Percentiles rank a stretch among this genome's conserved stretches.
Conservation (phyloP, 306 rosid species). For the Citrullus colocynthis region DNA sequence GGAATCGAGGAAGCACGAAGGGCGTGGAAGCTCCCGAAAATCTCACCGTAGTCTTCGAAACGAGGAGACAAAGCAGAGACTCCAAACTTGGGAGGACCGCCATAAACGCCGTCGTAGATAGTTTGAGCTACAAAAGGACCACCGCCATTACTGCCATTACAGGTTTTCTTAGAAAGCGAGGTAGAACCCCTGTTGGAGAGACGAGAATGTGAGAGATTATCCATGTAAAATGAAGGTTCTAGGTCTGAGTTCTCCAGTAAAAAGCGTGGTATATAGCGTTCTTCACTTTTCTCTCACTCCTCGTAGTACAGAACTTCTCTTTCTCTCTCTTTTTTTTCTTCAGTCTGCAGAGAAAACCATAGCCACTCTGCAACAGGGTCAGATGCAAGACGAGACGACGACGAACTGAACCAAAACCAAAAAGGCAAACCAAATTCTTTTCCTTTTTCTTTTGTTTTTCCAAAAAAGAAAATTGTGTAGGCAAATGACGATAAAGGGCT, state of each 20-base stretch:
- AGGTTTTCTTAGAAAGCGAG: slow-evolving; percentile 38
- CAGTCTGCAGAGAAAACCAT: slow-evolving; percentile 27
- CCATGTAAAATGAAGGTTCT: slow-evolving; percentile 39
- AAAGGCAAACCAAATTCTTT: not conserved
- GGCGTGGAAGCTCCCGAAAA: slow-evolving; percentile 60
- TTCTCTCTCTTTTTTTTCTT: slow-evolving; percentile 1
- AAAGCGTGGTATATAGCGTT: not conserved
- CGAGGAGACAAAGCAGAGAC: slow-evolving; percentile 66
- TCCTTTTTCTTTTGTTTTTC: too few relatives aligned
- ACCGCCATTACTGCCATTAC: slow-evolving; percentile 7
- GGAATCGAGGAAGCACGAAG: slow-evolving; percentile 82
- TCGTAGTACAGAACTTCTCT: not conserved
- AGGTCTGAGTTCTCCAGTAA: slow-evolving; percentile 18
- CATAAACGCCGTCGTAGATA: slow-evolving; percentile 74
- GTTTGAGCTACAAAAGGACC: slow-evolving; percentile 24
- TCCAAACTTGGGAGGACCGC: slow-evolving; percentile 68
- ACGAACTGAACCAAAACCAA: slow-evolving; percentile 25
- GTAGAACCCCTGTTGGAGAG: slow-evolving; percentile 37
- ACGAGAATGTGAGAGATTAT: slow-evolving; percentile 55
- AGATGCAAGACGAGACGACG: slow-evolving; percentile 24
- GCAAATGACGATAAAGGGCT: slow-evolving; percentile 26
- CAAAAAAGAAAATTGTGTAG: too few relatives aligned
- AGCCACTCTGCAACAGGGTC: slow-evolving; percentile 27
- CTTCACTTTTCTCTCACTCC: not conserved
- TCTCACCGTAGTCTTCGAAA: slow-evolving; percentile 83